phyloP scores from a whole-genome alignment of 2,329 filamentous ascomycete species.

The Colletotrichum salicis region DNA sequence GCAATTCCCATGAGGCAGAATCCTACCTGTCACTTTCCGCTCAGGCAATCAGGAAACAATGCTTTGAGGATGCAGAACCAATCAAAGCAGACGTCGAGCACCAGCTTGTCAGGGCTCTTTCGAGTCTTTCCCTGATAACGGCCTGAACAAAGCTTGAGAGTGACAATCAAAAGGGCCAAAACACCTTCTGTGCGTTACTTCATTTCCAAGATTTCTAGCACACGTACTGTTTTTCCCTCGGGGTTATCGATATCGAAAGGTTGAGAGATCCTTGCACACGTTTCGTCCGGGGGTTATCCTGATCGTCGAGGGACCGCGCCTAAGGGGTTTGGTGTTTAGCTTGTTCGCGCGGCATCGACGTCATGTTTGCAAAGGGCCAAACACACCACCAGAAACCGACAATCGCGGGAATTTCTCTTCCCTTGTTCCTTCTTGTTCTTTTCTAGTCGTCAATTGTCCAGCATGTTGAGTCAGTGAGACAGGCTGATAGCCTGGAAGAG shows the following conservation, averaged over 20 bases:
- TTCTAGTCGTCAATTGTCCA: neutral
- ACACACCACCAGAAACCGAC: neutral
- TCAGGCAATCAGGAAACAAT: neutral
- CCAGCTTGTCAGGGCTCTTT: neutral
- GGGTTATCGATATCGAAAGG: neutral
- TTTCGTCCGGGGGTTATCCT: neutral
- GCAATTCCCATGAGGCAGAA: neutral
- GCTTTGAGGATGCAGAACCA: neutral
- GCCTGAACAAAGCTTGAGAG: neutral
- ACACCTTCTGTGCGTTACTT: neutral
- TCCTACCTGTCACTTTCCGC: neutral
- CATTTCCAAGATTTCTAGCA: neutral
- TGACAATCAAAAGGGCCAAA: neutral
- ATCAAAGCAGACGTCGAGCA: neutral
- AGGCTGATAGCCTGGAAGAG: neutral
- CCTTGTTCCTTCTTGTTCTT: neutral
- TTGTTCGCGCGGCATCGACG: constrained; percentile 12
- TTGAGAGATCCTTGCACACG: neutral
- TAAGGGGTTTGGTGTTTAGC: neutral
- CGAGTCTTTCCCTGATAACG: neutral
- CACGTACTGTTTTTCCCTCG: neutral
- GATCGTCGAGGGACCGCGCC: neutral
- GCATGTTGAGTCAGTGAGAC: neutral
- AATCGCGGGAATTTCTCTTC: neutral
- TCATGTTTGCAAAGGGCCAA: constrained; percentile 6